Evolutionary conservation across 2,329 filamentous ascomycete species (phyloP), one percentile per base, ranked within the genome.

Genomic region (Corniculantispora saksenae): DNA sequence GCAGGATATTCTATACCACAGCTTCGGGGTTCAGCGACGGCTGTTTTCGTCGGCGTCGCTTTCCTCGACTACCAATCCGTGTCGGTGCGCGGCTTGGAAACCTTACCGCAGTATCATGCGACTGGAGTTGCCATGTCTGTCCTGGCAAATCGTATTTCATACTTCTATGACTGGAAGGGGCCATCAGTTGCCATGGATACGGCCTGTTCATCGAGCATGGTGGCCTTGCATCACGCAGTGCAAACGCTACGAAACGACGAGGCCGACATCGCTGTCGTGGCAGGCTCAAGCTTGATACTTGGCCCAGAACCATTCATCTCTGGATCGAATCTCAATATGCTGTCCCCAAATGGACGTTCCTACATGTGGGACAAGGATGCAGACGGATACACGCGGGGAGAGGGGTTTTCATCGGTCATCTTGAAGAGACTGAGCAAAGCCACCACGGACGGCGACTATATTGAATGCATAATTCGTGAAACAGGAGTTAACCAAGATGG

Each of bases 391-490:
- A 38, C 35, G 13, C n/a, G n/a, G n/a, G 88, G 86, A 9, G 87
- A 90, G 68, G 87, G 86, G 4, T 81, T 83, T 21, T 84, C 78
- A 7, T 78, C 83, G 58, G 69, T 90, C 3, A 71, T 89, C 13
- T 71, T 90, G 13, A 89, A 89, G 75, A 81, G 80, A 1, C 77
- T 89, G 0, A 79, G 81, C 43, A 79, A 84, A 65, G 87, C 87
- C 2, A 71, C 87, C 27, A 74, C 71, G 48, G 85, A 86, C 67
- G 83, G 83, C 27, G 86, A 89, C 69, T 78, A 80, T 1, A 83
- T 86, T 65, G 76, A 81, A 40, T 82, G 82, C 17, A 76, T 86
- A 38, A 84, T 88, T 59, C 76, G 77, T 32, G 81, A 78, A 15
- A 83, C 80, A 3, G 83, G 80, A 2, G 75, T 82, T 55, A 87